These are phyloP conservation scores for Salvia miltiorrhiza DNA, from an alignment of 257 asterid genomes.

Conservation along the genomic window DNA sequence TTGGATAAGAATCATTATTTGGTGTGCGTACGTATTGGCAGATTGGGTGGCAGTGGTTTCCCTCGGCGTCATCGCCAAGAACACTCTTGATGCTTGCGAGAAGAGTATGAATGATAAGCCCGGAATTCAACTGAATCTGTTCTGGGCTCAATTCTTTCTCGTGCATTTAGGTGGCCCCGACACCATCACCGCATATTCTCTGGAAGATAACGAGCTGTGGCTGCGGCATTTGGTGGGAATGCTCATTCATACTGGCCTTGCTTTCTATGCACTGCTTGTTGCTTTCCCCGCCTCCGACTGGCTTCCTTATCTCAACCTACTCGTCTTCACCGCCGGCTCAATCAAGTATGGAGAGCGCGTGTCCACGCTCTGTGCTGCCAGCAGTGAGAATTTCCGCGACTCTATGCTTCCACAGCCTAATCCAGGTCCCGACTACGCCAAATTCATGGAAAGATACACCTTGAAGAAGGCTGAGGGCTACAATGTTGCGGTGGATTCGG, in stretches of 20 bases:
- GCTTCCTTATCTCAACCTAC: slow-evolving; percentile 27
- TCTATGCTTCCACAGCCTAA: slow-evolving; percentile 47
- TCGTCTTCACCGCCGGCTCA: slow-evolving; percentile 31
- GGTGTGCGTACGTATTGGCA: slow-evolving; percentile 49
- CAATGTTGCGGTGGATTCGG: slow-evolving; percentile 31
- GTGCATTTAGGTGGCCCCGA: slow-evolving; percentile 63
- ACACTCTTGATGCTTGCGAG: slow-evolving; percentile 27
- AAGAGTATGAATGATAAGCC: not conserved
- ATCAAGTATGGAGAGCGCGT: slow-evolving; percentile 47
- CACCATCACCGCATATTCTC: slow-evolving; percentile 54
- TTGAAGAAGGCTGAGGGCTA: slow-evolving; percentile 47
- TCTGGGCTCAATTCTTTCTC: slow-evolving; percentile 57
- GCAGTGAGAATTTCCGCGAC: slow-evolving; percentile 30
- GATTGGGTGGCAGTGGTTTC: slow-evolving; percentile 43
- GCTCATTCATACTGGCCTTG: slow-evolving; percentile 36
- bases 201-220: slow-evolving; percentile 62
- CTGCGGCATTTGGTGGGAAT: slow-evolving; percentile 43
- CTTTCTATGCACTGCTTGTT: slow-evolving; percentile 32
- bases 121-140: slow-evolving; percentile 28
- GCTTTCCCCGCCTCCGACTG: slow-evolving; percentile 34
- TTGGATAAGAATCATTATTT: slow-evolving; percentile 38
- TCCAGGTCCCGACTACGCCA: slow-evolving; percentile 51
- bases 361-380: slow-evolving; percentile 34
- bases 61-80: slow-evolving; percentile 43
- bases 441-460: slow-evolving; percentile 51